A percentile compares a stretch with the other conserved stretches of the same genome.
These are phyloP conservation scores for Lyophyllum atratum DNA, from an alignment of 768 basidiomycete genomes.

Conservation along the genomic window DNA sequence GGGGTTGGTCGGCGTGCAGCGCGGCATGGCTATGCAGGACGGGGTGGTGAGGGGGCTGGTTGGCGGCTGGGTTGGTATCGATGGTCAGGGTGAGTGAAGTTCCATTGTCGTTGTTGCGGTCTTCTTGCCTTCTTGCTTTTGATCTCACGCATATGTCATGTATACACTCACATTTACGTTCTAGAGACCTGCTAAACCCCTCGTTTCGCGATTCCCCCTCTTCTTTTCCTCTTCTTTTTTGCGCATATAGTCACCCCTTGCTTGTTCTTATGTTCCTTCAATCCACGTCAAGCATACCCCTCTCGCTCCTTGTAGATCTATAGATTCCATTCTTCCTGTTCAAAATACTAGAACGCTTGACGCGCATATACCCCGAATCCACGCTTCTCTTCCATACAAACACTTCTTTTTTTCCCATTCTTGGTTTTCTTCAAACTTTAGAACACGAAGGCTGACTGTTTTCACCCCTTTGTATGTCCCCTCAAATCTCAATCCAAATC, in stretches of 20 bases:
- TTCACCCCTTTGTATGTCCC: background rate
- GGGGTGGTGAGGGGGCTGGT: constrained; percentile 80
- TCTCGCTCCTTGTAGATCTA: background rate
- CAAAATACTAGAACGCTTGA: background rate
- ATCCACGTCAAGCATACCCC: background rate
- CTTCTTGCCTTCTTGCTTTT: constrained; percentile 6
- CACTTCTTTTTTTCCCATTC: background rate
- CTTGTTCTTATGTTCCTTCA: background rate
- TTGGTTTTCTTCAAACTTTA: constrained; percentile 3
- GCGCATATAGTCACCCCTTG: background rate
- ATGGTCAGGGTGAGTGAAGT: constrained; percentile 34
- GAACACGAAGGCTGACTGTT: constrained; percentile 2
- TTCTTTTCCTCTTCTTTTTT: background rate
- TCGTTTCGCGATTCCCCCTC: background rate
- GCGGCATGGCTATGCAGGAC: constrained; percentile 82
- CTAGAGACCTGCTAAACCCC: no score
- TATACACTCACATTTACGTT: background rate
- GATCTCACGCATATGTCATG: background rate
- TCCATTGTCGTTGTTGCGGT: background rate
- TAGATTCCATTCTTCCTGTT: background rate
- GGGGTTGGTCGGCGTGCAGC: constrained; percentile 39
- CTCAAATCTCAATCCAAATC: background rate
- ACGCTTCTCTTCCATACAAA: background rate
- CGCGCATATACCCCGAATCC: background rate
- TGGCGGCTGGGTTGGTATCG: constrained; percentile 76